Conservation (phyloP, 2,329 filamentous ascomycete species). For the Diaporthe sp. region DNA sequence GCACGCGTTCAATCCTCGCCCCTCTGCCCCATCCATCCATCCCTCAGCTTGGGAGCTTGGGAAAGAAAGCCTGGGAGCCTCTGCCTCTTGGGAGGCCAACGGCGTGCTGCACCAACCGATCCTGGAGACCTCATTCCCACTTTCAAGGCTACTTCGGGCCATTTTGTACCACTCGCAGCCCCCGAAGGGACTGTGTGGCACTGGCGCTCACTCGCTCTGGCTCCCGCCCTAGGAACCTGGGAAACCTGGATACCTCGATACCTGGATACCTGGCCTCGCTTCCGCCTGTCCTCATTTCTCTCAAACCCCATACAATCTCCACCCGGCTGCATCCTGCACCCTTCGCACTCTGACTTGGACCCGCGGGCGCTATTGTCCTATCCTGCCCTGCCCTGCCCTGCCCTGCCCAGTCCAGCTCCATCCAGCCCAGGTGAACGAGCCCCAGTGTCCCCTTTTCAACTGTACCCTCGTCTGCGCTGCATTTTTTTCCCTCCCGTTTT, state of each 20-base stretch:
- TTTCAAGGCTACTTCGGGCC: conserved; percentile 25
- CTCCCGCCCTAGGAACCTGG: conserved; percentile 18
- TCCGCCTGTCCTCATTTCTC: conserved; percentile 44
- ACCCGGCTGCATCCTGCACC: conserved; percentile 45
- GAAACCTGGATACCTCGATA: conserved; percentile 2
- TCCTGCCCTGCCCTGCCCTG: conserved; percentile 2
- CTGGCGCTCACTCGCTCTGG: conserved; percentile 18
- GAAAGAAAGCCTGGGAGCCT: not conserved
- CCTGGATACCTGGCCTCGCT: conserved; percentile 44
- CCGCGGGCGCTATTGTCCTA: conserved; percentile 28
- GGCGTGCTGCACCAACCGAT: conserved; percentile 7
- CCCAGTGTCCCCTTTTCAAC: conserved; percentile 44
- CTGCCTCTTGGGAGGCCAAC: conserved; percentile 21
- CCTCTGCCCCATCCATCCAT: not conserved
- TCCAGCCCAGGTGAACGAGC: conserved; percentile 34
- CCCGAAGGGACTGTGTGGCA: conserved; percentile 2
- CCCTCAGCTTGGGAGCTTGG: not conserved
- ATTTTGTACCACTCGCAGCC: conserved; percentile 21
- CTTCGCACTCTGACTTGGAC: conserved; percentile 31
- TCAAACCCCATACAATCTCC: conserved; percentile 45
- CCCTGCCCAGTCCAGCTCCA: conserved; percentile 26
- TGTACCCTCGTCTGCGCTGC: conserved; percentile 41
- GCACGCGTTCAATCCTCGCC: conserved; percentile 2
- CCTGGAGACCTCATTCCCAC: conserved; percentile 21
- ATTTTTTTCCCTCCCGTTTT: conserved; percentile 38